These are phyloP conservation scores for Neotropicomus parvogracilis DNA, from an alignment of 1,284 basidiomycete genomes.

Conservation along the genomic window DNA sequence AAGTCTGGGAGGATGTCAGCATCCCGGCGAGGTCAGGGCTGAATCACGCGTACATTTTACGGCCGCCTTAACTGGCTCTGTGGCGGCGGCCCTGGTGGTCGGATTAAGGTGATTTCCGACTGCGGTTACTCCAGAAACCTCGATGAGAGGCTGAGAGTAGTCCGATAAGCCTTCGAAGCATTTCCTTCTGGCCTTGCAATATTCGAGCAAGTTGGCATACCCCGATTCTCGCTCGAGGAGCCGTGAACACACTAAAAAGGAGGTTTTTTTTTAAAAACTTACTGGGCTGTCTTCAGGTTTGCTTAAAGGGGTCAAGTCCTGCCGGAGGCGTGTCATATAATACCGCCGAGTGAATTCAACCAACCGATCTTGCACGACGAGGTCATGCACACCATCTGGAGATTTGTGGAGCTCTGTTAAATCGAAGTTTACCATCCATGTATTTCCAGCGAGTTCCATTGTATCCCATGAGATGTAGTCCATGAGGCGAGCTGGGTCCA, in stretches of 20 bases:
- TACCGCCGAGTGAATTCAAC: slow-evolving; percentile 75
- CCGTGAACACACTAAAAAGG: slow-evolving; percentile 13
- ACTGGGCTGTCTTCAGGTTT: slow-evolving; percentile 63
- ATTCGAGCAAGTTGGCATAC: slow-evolving; percentile 58
- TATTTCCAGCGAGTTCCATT: slow-evolving; percentile 48
- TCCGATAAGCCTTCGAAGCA: slow-evolving; percentile 59
- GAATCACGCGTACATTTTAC: slow-evolving; percentile 48
- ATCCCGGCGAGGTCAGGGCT: slow-evolving; percentile 22
- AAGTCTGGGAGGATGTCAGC: slow-evolving; percentile 49
- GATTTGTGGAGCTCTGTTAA: slow-evolving; percentile 40
- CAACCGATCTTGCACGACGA: slow-evolving; percentile 68
- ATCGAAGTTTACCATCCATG: slow-evolving; percentile 51
- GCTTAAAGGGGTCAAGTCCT: slow-evolving; percentile 68
- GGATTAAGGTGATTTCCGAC: slow-evolving; percentile 56
- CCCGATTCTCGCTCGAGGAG: slow-evolving; percentile 51
- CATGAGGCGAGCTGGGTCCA: slow-evolving; percentile 38
- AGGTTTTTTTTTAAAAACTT: slow-evolving; percentile 30
- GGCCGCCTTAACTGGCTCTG: slow-evolving; percentile 37
- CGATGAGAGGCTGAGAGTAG: slow-evolving; percentile 65
- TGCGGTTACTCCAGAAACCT: slow-evolving; percentile 52
- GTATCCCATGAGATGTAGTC: slow-evolving; percentile 61
- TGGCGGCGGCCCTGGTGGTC: slow-evolving; percentile 35
- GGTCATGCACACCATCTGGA: slow-evolving; percentile 49
- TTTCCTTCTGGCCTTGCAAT: slow-evolving; percentile 57
- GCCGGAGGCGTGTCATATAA: slow-evolving; percentile 50